Evolutionary conservation across 164 flowering plant species (phyloP).

Genomic region (Berberis vulgaris): DNA sequence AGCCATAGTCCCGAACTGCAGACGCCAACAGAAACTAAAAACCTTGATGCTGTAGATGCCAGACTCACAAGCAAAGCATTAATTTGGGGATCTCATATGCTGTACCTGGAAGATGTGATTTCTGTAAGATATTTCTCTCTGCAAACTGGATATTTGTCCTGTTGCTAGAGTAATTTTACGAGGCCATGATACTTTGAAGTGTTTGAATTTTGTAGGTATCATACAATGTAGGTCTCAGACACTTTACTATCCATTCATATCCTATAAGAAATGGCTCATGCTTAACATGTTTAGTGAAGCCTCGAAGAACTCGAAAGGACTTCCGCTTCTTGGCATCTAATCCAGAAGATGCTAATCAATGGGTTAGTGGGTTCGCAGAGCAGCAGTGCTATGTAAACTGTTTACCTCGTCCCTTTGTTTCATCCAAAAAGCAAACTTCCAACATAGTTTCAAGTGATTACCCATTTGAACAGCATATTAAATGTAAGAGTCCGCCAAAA

Average conservation of each 20-base stretch:
- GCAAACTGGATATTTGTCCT: not conserved
- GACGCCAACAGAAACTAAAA: conserved; percentile 32
- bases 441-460: conserved; percentile 48
- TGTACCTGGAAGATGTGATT: conserved; percentile 70
- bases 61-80: conserved; percentile 91
- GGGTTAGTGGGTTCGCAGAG: conserved; percentile 95
- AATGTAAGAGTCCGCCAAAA: conserved; percentile 75
- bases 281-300: conserved; percentile 61
- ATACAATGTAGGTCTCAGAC: conserved; percentile 69
- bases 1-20: conserved; percentile 29
- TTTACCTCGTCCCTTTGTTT: conserved; percentile 79
- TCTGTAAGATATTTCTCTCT: conserved; percentile 43
- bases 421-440: conserved; percentile 74
- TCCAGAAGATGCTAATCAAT: conserved; percentile 74
- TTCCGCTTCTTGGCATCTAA: conserved; percentile 73
- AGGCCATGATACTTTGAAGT: conserved; percentile 7
- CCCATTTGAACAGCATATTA: conserved; percentile 55
- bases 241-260: conserved; percentile 86
- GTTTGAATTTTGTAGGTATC: conserved; percentile 52
- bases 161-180: not conserved
- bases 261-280: conserved; percentile 55
- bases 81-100: conserved; percentile 69
- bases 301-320: conserved; percentile 63
- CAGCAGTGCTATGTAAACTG: conserved; percentile 85
- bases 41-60: conserved; percentile 59